Conservation (phyloP, 306 rosid genomes). For the Nissolia schottii region DNA sequence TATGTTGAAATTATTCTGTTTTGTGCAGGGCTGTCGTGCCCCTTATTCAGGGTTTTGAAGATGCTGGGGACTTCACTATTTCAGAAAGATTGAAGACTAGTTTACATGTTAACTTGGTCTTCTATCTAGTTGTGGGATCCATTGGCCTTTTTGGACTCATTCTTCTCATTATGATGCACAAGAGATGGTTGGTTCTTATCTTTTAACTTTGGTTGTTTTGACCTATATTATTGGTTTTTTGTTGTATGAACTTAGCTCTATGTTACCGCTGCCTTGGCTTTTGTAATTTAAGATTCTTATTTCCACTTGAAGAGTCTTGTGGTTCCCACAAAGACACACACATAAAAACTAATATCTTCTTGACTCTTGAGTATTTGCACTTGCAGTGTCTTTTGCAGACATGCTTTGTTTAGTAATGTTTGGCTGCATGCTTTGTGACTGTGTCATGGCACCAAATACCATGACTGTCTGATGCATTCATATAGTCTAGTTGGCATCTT, state of each 20-base stretch:
- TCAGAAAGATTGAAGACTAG: conserved; percentile 93
- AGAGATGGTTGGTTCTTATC: conserved; percentile 50
- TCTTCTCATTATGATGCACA: conserved; percentile 66
- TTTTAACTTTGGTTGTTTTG: conserved; percentile 16
- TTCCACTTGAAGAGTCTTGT: conserved; percentile 7
- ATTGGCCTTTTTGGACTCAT: conserved; percentile 75
- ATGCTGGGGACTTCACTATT: conserved; percentile 91
- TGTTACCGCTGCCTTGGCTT: conserved; percentile 1
- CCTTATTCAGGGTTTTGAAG: conserved; percentile 99
- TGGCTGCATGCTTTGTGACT: background rate
- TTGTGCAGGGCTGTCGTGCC: conserved; percentile 97
- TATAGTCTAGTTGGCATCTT: background rate
- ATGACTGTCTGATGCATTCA: background rate
- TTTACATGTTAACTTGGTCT: conserved; percentile 75
- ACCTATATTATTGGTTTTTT: conserved; percentile 14
- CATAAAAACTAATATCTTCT: background rate
- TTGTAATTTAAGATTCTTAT: background rate
- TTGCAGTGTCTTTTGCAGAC: background rate
- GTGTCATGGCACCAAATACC: too few relatives aligned
- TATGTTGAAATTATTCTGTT: conserved; percentile 34
- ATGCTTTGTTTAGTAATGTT: background rate
- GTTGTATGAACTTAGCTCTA: background rate
- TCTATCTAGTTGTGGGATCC: conserved; percentile 77
- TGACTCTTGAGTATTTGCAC: too few relatives aligned
- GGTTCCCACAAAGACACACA: background rate